Base-by-base conservation (phyloP, 106 monocot genomes). In the Acorus gramineus region DNA sequence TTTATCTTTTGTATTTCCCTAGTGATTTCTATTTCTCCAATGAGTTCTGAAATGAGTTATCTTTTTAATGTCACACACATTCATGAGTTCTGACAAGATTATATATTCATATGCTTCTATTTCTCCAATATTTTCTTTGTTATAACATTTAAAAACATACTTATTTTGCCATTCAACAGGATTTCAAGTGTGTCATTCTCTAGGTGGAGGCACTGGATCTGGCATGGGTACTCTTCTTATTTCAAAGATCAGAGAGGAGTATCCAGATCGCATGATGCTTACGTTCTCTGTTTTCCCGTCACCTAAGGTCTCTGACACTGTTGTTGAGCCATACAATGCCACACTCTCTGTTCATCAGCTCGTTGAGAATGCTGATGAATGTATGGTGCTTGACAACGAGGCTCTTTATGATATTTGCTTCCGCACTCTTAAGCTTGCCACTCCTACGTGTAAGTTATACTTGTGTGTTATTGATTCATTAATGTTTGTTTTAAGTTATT, bases 401-500 rank as follows among this genome's bases (percentile, higher is more conserved):
- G 84, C 87, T 62, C 74, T 87, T 1, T 87, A 84, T 63, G 87
- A 87, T 57, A 84, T 85, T 46, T 87, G 87, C 74, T 87, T 87
- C 78, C 69, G 87, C 14, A 87, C 87, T 14, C 80, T 87, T 13
- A 83, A 87, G 71, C 86, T 87, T 47, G 69, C 82, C 0, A 87
- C 79, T 42, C 86, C 86, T 12, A 87, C 73, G 13, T 87, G 86
- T 83, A 77, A 73, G 86, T 61, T 44, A 46, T 7, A 56, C 28
- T 45, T 60, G 11, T 8, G 45, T n/a, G 8, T 7, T 13, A 69
- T 46, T 46, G 49, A 6, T 53, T 52, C 44, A 4, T 43, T 48
- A 6, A 56, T 50, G 49, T n/a, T 59, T n/a, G 11, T 53, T 14
- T 11, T 14, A 4, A 7, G 28, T 28, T 28, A 28, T 28, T 28